These are phyloP conservation scores for Phytophthora melonis DNA, from an alignment of 352 stramenopile genomes.

Conservation along the genomic window DNA sequence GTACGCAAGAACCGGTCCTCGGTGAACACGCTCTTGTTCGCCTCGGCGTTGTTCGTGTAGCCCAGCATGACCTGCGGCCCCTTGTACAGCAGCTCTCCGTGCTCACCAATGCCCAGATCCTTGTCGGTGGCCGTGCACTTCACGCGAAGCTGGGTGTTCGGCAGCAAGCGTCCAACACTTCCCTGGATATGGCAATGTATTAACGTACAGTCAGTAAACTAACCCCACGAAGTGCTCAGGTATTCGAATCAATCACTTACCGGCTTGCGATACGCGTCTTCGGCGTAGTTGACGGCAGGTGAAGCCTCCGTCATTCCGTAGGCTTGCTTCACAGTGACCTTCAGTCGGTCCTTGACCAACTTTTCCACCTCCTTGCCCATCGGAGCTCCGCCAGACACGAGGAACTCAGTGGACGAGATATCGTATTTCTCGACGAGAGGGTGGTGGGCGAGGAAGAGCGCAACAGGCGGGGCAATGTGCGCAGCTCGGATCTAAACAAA, in stretches of 20 bases:
- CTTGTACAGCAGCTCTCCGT: slow-evolving; percentile 90
- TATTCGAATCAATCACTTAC: slow-evolving; percentile 17
- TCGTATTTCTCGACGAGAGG: slow-evolving; percentile 94
- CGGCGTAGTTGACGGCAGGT: slow-evolving; percentile 44
- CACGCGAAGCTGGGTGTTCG: slow-evolving; percentile 71
- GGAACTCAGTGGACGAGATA: slow-evolving; percentile 75
- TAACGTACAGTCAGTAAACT: neutral
- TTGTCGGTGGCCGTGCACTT: slow-evolving; percentile 55
- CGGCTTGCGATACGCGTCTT: slow-evolving; percentile 40
- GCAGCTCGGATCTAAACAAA: slow-evolving; percentile 43
- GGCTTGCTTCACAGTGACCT: slow-evolving; percentile 53
- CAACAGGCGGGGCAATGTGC: slow-evolving; percentile 90
- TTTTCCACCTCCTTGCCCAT: slow-evolving; percentile 85
- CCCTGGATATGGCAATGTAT: slow-evolving; percentile 21
- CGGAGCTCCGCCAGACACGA: slow-evolving; percentile 90
- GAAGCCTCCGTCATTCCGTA: slow-evolving; percentile 78
- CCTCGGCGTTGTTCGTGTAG: slow-evolving; percentile 91
- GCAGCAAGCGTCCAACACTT: slow-evolving; percentile 63
- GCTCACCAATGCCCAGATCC: slow-evolving; percentile 45
- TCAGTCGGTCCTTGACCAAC: slow-evolving; percentile 75
- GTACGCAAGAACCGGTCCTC: slow-evolving; percentile 87
- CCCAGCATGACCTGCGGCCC: slow-evolving; percentile 94
- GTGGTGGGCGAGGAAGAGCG: slow-evolving; percentile 88
- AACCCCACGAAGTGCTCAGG: neutral
- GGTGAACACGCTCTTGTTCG: slow-evolving; percentile 83